Percentiles rank a stretch among this genome's conserved stretches.
phyloP scores from a whole-genome alignment of 1,139 yeast genomes.

The Protomyces inouyei region DNA sequence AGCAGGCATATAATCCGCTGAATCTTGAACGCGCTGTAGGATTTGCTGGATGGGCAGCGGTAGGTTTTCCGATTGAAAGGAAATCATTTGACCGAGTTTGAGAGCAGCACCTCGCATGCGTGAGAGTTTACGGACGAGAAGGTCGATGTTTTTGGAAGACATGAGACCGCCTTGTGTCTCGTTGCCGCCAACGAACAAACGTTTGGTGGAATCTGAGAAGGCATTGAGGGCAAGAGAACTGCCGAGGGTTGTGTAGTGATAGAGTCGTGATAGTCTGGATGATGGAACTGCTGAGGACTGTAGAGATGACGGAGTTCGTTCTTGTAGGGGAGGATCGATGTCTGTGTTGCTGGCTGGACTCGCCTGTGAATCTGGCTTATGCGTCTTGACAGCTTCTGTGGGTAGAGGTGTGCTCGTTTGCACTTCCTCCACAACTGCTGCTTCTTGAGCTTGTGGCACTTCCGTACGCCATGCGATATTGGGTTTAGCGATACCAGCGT shows the following conservation, averaged over 20 bases:
- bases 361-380: background rate
- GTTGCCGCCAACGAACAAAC: slow-evolving; percentile 49
- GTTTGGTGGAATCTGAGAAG: slow-evolving; percentile 68
- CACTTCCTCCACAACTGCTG: background rate
- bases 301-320: background rate
- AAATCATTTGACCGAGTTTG: slow-evolving; percentile 89
- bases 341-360: background rate
- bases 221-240: slow-evolving; percentile 88
- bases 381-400: background rate
- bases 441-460: background rate
- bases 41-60: slow-evolving; percentile 83
- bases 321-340: background rate
- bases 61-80: slow-evolving; percentile 72
- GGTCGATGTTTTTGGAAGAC: slow-evolving; percentile 76
- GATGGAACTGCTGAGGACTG: slow-evolving; percentile 52
- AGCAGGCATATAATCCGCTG: slow-evolving; percentile 95
- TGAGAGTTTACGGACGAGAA: slow-evolving; percentile 79
- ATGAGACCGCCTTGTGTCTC: slow-evolving; percentile 56
- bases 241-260: slow-evolving; percentile 89
- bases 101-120: slow-evolving; percentile 98
- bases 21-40: slow-evolving; percentile 78
- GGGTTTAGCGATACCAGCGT: background rate
- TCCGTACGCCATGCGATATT: background rate
- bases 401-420: background rate
- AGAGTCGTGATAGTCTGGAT: slow-evolving; percentile 74